Evolutionary conservation across 768 basidiomycete species (phyloP), one percentile per base, ranked within the genome.

Genomic region (Leccinum olivaceopallidum): DNA sequence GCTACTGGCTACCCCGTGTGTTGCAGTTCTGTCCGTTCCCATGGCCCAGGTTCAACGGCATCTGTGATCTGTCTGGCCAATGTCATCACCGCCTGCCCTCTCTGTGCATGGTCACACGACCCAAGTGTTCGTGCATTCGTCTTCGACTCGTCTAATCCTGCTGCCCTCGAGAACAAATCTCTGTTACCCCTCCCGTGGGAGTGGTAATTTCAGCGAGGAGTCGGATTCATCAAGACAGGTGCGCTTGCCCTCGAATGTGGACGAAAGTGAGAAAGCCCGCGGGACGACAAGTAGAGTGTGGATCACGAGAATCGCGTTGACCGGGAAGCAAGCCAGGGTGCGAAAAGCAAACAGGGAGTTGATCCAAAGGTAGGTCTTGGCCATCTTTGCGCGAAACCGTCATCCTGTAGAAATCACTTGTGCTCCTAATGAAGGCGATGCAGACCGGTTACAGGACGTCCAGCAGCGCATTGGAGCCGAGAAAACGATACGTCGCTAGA

Each of bases 161-260:
- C 69, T 72, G 76, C 70, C 73, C 76, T 78, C 79, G 83, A 85
- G 84, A 81, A 78, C 81, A 70, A 83, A 79, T 81, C 82, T 83
- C 82, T 83, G 69, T 81, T 81, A 73, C 65, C 73, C 69, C 66
- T 76, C 81, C 81, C 80, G 66, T 42, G 67, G 78, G 73, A 78
- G 65, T 65, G 69, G 61, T 75, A 81, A 81, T 72, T 78, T 75
- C 76, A 75, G 66, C 64, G 39, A 63, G 62, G 56, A 62, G 61
- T 55, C 55, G 64, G 58, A 64, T 44, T 50, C 60, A 55, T 61
- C 64, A 55, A 62, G 59, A 64, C 24, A 6, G 32, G 3, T 49
- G 57, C 60, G 57, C 59, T 48, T 32, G 24, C 51, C 63, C 63
- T 57, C 66, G 42, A 62, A 60, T 57, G 39, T 32, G 50, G 61